phyloP scores from a whole-genome alignment of 371 early-diverging fungal genomes.

The Agmasoma carcini region DNA sequence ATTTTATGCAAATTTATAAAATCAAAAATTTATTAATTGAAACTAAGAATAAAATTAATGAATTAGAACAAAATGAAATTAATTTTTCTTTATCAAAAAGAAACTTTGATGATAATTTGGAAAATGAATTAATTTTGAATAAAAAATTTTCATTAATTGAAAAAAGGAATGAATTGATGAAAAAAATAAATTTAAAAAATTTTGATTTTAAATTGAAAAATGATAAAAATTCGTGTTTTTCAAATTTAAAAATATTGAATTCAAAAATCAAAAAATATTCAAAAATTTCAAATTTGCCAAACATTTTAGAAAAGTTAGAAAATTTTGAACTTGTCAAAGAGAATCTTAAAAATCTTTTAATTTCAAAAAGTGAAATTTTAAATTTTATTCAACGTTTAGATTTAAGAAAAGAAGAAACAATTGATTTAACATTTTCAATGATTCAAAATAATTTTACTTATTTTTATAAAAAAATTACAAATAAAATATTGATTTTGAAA shows the following conservation, averaged over 20 bases:
- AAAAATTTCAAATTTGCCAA: constrained; percentile 4
- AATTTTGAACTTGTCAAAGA: constrained; percentile 9
- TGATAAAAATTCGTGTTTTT: constrained; percentile 6
- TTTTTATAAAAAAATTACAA: constrained; percentile 43
- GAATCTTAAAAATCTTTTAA: constrained; percentile 13
- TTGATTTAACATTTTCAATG: constrained; percentile 37
- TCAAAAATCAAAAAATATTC: constrained; percentile 23
- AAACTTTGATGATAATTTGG: constrained; percentile 21
- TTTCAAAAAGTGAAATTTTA: constrained; percentile 33
- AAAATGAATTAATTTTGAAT: constrained; percentile 1
- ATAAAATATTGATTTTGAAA: constrained; percentile 11
- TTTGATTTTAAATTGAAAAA: constrained; percentile 13
- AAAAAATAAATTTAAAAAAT: constrained; percentile 10
- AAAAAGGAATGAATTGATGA: constrained; percentile 19
- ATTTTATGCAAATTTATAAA: neutral
- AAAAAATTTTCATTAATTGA: constrained; percentile 29
- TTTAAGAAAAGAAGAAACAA: constrained; percentile 43
- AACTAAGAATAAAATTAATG: constrained; percentile 23
- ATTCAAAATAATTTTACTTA: constrained; percentile 41
- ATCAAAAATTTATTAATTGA: constrained; percentile 7
- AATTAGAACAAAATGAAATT: constrained; percentile 9
- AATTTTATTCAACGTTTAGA: constrained; percentile 46
- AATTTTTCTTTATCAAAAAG: constrained; percentile 17
- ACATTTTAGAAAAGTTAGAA: constrained; percentile 12
- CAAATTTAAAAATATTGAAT: constrained; percentile 18